These are phyloP conservation scores for Dillenia suffruticosa DNA, from an alignment of 164 flowering plant genomes.

Conservation along the genomic window DNA sequence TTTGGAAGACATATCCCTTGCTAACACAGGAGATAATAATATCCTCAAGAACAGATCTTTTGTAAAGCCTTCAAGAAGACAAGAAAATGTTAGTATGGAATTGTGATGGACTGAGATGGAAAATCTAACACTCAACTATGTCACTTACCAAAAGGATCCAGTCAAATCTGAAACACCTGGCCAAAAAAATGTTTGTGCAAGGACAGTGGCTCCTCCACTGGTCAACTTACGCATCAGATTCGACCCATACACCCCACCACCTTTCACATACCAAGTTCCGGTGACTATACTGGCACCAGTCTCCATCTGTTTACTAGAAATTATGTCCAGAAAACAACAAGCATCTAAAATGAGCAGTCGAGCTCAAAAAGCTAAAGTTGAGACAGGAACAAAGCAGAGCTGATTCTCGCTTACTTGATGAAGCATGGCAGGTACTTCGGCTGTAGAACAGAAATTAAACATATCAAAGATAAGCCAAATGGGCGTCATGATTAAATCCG, in stretches of 20 bases:
- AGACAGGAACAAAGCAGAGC: background rate
- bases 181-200: conserved; percentile 94
- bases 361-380: background rate
- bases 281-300: conserved; percentile 95
- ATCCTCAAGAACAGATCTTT: conserved; percentile 85
- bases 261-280: conserved; percentile 90
- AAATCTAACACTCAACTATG: conserved; percentile 1
- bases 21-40: conserved; percentile 80
- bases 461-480: background rate
- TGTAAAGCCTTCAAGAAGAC: conserved; percentile 56
- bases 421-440: conserved; percentile 95
- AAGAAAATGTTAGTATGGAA: conserved; percentile 10
- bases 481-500: no score
- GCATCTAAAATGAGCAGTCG: background rate
- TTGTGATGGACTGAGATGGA: background rate
- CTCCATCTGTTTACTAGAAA: conserved; percentile 75
- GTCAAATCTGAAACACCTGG: conserved; percentile 99
- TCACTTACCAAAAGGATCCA: conserved; percentile 81
- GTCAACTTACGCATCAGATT: conserved; percentile 96
- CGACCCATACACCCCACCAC: conserved; percentile 99
- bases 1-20: conserved; percentile 97
- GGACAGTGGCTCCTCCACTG: conserved; percentile 97
- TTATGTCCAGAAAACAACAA: background rate
- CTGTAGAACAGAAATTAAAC: conserved; percentile 44
- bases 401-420: conserved; percentile 64